These are phyloP conservation scores for Fagopyrum homotropicum DNA, from an alignment of 148 eudicot genomes.

Conservation along the genomic window DNA sequence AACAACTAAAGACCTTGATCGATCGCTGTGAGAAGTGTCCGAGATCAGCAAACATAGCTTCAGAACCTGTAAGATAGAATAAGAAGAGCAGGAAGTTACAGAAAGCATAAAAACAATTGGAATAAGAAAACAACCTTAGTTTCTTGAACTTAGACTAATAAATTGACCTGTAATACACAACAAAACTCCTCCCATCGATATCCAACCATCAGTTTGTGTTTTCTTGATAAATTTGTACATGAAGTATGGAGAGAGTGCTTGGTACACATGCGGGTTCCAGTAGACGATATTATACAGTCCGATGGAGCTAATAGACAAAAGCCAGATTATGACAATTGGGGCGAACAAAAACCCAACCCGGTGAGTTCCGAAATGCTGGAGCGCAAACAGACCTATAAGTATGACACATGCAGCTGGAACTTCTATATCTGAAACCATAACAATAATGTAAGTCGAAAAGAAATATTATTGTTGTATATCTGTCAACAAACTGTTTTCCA, in stretches of 20 bases:
- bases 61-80: constrained; percentile 43
- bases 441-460: not conserved
- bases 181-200: constrained; percentile 64
- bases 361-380: constrained; percentile 78
- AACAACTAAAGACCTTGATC: constrained; percentile 39
- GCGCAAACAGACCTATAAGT: constrained; percentile 63
- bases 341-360: constrained; percentile 71
- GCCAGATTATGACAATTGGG: constrained; percentile 65
- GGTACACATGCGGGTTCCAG: constrained; percentile 66
- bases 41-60: constrained; percentile 81
- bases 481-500: not conserved
- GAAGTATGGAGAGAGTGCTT: constrained; percentile 62
- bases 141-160: not conserved
- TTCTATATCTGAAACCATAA: constrained; percentile 49
- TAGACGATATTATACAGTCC: constrained; percentile 57
- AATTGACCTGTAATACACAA: constrained; percentile 58
- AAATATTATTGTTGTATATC: not conserved
- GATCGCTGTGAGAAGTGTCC: constrained; percentile 74
- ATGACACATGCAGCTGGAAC: constrained; percentile 62
- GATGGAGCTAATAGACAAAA: constrained; percentile 50
- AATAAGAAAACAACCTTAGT: not conserved
- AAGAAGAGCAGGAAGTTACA: not conserved
- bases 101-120: not conserved
- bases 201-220: constrained; percentile 61
- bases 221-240: constrained; percentile 58